Percentiles rank a stretch among this genome's conserved stretches.
These are phyloP conservation scores for Periconia digitata DNA, from an alignment of 2,329 filamentous ascomycete genomes.

Conservation along the genomic window DNA sequence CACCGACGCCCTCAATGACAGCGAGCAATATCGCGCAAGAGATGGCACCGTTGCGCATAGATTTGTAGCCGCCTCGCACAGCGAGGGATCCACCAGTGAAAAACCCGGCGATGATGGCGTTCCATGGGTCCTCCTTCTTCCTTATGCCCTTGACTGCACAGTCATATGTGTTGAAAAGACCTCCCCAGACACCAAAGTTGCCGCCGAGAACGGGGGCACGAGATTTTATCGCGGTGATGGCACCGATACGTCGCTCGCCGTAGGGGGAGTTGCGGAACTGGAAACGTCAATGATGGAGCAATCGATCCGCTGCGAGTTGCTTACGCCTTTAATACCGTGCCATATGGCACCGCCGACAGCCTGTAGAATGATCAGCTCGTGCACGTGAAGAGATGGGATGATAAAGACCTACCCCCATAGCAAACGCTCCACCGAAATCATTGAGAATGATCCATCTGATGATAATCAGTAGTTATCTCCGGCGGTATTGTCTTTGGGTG, in stretches of 20 bases:
- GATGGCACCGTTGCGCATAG: slow-evolving; percentile 92
- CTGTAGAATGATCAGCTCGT: slow-evolving; percentile 21
- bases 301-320: slow-evolving; percentile 2
- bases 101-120: slow-evolving; percentile 96
- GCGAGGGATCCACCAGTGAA: slow-evolving; percentile 87
- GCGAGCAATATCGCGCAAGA: slow-evolving; percentile 92
- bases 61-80: slow-evolving; percentile 86
- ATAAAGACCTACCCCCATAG: slow-evolving; percentile 77
- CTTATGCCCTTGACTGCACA: slow-evolving; percentile 89
- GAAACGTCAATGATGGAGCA: slow-evolving; percentile 10
- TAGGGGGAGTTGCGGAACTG: slow-evolving; percentile 56
- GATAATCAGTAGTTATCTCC: background rate
- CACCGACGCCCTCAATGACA: slow-evolving; percentile 96
- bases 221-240: slow-evolving; percentile 96
- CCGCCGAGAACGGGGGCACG: slow-evolving; percentile 93
- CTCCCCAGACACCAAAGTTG: slow-evolving; percentile 98
- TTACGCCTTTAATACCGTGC: slow-evolving; percentile 96
- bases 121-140: slow-evolving; percentile 98
- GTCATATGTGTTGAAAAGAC: slow-evolving; percentile 93
- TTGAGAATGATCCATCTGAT: slow-evolving; percentile 80
- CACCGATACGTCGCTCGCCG: slow-evolving; percentile 90
- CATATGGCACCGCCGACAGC: slow-evolving; percentile 64
- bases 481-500: background rate
- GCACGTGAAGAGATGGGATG: background rate
- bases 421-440: slow-evolving; percentile 96